Evolutionary conservation across 768 basidiomycete species (phyloP), one percentile per base, ranked within the genome.

Genomic region (Collybiopsis confluens): DNA sequence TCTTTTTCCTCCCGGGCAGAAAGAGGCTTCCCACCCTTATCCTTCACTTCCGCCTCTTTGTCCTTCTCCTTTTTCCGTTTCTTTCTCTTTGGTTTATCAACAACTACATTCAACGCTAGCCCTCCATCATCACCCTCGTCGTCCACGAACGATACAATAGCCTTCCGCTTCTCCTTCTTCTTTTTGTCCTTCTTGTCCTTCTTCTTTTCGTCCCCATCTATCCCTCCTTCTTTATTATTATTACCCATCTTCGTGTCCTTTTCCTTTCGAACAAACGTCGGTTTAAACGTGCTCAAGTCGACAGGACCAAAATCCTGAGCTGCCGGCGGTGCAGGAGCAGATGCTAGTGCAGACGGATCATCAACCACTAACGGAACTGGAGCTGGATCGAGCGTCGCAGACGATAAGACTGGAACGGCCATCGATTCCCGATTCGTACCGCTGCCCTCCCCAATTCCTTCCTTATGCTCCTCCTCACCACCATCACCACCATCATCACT

Each of bases 261-360:
- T 43, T 76, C 69, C n/a, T 83, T 79, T 5, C 85, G 83, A 7
- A 91, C 82, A 65, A 98, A 98, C 0, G 85, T 90, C 1, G 95
- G 95, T 62, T 86, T 90, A 77, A 96, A 98, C 0, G 85, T 83
- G n/a, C 76, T 69, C 24, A 84, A 58, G 63, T 93, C 87, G 7
- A 79, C 62, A n/a, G 64, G 58, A 35, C 61, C 70, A 21, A 64
- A 65, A 21, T 62, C 50, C 20, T 62, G 50, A 6, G 56, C 46
- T 30, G 54, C 53, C 15, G 44, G 28, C 41, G 56, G 45, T 7
- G 21, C 53, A n/a, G 38, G 27, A 16, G 44, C 20, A 16, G 44
- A 18, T n/a, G 11, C 26, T 20, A n/a, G 13, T 21, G 13, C 18
- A 26, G 23, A 5, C 27, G 45, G 2, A 21, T 18, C n/a, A 33